Evolutionary conservation across 768 basidiomycete genomes (phyloP), one percentile per base, ranked within the genome.

Genomic region (Leucogyrophana mollusca): DNA sequence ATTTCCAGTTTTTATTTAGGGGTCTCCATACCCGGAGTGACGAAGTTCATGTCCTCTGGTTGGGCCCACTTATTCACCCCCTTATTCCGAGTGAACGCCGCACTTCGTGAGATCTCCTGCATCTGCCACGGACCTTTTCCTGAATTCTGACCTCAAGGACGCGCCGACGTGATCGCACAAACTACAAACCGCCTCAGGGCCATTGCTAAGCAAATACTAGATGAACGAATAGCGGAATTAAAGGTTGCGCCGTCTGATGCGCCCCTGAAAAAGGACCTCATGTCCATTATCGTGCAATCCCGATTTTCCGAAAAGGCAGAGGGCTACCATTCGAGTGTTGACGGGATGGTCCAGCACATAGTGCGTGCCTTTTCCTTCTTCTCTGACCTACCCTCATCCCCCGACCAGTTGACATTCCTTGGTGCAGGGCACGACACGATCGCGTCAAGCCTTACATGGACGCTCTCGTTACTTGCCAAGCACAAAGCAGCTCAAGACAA

Each of bases 391-490:
- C 16, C 22, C 16, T 18, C n/a, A n/a, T n/a, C n/a, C n/a, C 9
- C 5, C 24, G 24, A 41, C 11, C 40, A 74, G 73, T 53, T 78
- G 8, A 78, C 76, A 3, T 76, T 78, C 61, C 57, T 78, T 10
- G 73, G 70, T 1, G 75, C 76, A 13, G 76, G 71, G 42, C 65
- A 54, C 48, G 63, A 57, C 48, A 64, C 58, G 27, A 59, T 54
- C 16, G 52, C 53, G 51, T 37, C 14, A 7, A 14, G 24, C 17
- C 20, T 37, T 9, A 21, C 35, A 8, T 37, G 35, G 35, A 21
- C 77, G 0, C 62, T 79, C 8, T 79, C 77, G 77, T 66, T 78
- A 18, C 70, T 83, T 10, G 73, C 79, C 8, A 74, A 76, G 32
- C 65, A 81, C 55, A 72, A 66, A 3, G 67, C 71, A 16, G 61